Base-by-base conservation (phyloP, 2,329 filamentous ascomycete species). In the Ustilaginoidea virens region DNA sequence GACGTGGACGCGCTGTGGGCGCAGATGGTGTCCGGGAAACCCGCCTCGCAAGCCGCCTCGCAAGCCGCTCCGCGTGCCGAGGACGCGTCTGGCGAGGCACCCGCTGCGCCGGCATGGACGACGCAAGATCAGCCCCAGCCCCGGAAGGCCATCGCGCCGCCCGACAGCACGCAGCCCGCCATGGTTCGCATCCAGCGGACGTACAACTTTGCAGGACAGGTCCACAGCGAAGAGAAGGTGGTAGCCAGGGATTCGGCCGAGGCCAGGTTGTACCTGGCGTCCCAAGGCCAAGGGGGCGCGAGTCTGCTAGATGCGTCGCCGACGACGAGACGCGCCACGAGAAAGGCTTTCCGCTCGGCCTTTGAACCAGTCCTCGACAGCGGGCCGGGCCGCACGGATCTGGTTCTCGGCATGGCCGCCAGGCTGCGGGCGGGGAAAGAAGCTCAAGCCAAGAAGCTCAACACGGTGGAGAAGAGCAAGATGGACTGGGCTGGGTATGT, bases 401-500 rank as follows among this genome's bases (percentile, higher is more conserved):
- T 77, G 29, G 64, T 74, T 39, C 61, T 77, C 11, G 64, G 69
- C 25, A 49, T 72, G 37, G 52, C 60, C 7, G 53, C 58, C 21
- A 49, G 63, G 21, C 51, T 64, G 29, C 55, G 57, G 40, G 58
- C 63, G 28, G 60, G 56, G 30, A 63, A 60, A 33, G 54, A 52
- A 25, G 59, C 60, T 11, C 60, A 64, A 34, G 64, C 69, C 27
- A 71, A 67, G 58, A 79, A 78, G 46, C 57, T 79, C 39, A 80
- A 74, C 45, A 75, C 73, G 11, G 70, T 79, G 11, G 73, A 80
- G 53, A 79, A 79, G 62, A 77, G 71, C 41, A 63, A 71, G 29
- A 74, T 80, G 66, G 74, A 80, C 49, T 80, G 74, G 74, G 74
- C 74, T 3, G 72, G 73, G 9, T 79, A 68, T 41, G 74, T 80